Base-by-base conservation (phyloP, 73 alveolate genomes). In the Paraurostyla sp. region DNA sequence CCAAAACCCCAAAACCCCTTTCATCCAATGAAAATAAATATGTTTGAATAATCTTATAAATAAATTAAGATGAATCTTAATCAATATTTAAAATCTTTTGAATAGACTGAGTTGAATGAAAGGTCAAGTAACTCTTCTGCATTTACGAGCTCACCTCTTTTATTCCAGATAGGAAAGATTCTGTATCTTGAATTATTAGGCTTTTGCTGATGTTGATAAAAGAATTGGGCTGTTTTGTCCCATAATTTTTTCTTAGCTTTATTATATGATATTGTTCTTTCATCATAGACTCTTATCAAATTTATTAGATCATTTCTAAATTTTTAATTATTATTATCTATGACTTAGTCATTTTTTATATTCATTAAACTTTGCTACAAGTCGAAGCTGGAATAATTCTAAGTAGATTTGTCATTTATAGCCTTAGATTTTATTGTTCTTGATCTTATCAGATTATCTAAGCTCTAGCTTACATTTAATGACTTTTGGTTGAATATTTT, bases 51-150 rank as follows among this genome's bases (percentile, higher is more conserved):
- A n/a, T n/a, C n/a, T n/a, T n/a, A n/a, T n/a, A n/a, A n/a, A n/a
- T n/a, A n/a, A n/a, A n/a, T n/a, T n/a, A n/a, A n/a, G n/a, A n/a
- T n/a, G n/a, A n/a, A n/a, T n/a, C n/a, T n/a, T n/a, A n/a, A 65
- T 65, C 82, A 65, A 38, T 65, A 65, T 38, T 15, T 36, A 38
- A 65, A 65, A 11, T 65, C 35, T 58, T 65, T 65, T 6, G 82
- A 65, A 30, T 38, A 38, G 18, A 65, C 46, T 3, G 82, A 38
- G 58, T 65, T 65, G 58, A 65, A 65, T n/a, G 82, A 65, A 30
- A 65, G 35, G 25, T 65, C 46, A 3, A 65, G 58, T 6, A 65
- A 35, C 15, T 65, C 58, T 30, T 33, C 30, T 11, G 18, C 58
- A 38, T 65, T 65, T 38, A 40, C 46, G 3, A 65, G 40, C 23